Percentiles rank a stretch among this genome's conserved stretches.
Evolutionary conservation across 495 filamentous ascomycete species (phyloP).

Genomic region (Hyaloscypha finlandica): DNA sequence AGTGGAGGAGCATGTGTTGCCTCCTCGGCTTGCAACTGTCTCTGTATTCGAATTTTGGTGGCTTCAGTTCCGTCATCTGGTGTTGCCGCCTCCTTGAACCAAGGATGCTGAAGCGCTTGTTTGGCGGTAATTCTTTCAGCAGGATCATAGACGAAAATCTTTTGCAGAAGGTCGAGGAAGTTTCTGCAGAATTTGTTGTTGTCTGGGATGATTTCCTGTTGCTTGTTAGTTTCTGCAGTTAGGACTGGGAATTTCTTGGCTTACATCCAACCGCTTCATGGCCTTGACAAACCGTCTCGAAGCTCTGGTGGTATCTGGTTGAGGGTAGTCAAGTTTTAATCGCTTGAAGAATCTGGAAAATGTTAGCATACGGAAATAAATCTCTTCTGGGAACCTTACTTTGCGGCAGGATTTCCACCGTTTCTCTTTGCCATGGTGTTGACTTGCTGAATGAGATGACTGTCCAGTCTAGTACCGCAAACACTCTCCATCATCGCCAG

Average conservation of each 20-base stretch:
- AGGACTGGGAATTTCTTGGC: constrained; percentile 33
- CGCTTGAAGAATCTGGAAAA: constrained; percentile 78
- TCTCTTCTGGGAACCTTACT: constrained; percentile 58
- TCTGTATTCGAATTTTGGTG: constrained; percentile 65
- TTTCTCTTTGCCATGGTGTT: constrained; percentile 61
- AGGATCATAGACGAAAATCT: constrained; percentile 96
- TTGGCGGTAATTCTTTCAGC: constrained; percentile 88
- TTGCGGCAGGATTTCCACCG: constrained; percentile 72
- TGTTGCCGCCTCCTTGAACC: constrained; percentile 81
- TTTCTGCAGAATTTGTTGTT: constrained; percentile 75
- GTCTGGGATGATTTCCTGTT: constrained; percentile 84
- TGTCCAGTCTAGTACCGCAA: constrained; percentile 72
- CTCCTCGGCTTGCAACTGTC: constrained; percentile 38
- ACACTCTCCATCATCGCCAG: constrained; percentile 99
- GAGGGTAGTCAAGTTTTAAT: constrained; percentile 83
- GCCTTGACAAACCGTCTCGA: constrained; percentile 91
- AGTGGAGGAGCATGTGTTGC: constrained; percentile 10
- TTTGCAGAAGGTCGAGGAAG: constrained; percentile 84
- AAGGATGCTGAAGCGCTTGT: constrained; percentile 85
- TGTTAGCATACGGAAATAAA: constrained; percentile 30
- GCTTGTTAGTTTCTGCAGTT: constrained; percentile 27
- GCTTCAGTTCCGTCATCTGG: constrained; percentile 96
- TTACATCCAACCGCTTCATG: constrained; percentile 87
- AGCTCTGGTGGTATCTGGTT: constrained; percentile 80
- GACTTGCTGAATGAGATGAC: constrained; percentile 74